Evolutionary conservation across 2,329 filamentous ascomycete genomes (phyloP), one percentile per base, ranked within the genome.

Genomic region (Talaromyces sp.): DNA sequence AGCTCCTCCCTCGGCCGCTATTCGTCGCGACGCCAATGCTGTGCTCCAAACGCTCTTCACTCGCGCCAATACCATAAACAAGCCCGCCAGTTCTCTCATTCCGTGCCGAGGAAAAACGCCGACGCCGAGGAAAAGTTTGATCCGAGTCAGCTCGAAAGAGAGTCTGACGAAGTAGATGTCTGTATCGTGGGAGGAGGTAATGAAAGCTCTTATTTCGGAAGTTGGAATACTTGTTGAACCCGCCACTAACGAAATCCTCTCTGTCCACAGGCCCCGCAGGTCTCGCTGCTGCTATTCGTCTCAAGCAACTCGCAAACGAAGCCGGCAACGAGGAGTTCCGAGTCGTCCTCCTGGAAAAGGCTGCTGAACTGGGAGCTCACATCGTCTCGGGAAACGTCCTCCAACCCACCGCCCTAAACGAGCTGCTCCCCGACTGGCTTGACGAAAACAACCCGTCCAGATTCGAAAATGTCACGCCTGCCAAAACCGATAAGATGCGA

Each of bases 341-440:
- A 36, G 94, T 99, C 10, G 81, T 99, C 62, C 81, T 99, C 42
- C 82, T 99, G 63, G 95, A 99, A 75, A 99, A 99, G 79, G 92
- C 95, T 2, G 92, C 93, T 65, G 95, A 99, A 75, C 80, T 99
- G 63, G 95, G 95, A 59, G 93, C 93, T 31, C 95, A 99, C 76
- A 96, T 96, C 65, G 84, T 99, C 42, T 98, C 94, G 18, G 95
- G 95, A 63, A 96, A 96, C 70, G 95, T 99, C 55, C 89, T 99
- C 67, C 88, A 99, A 76, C 94, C 95, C 2, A 87, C 87, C 34
- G 90, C 93, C 2, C 85, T 99, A 69, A 86, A 95, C 68, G 94
- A 98, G 77, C 85, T 99, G 58, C 83, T 99, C 54, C 95, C 95
- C 53, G 89, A 97, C 80, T 99, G 95, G 95, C 86, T 95, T 55